These are phyloP conservation scores for Pleurotus salmoneostramineus DNA, from an alignment of 768 basidiomycete genomes.

Conservation along the genomic window DNA sequence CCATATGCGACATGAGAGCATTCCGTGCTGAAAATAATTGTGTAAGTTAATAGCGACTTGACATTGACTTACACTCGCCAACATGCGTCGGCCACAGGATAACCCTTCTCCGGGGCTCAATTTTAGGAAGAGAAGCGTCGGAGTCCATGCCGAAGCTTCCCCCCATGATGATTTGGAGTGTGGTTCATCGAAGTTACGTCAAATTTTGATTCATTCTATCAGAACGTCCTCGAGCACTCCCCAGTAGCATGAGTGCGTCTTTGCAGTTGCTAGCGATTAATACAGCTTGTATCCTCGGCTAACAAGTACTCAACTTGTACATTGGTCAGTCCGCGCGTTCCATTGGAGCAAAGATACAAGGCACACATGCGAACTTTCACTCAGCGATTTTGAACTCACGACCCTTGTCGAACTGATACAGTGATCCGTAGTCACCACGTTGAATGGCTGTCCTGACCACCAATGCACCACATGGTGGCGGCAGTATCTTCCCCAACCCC, in stretches of 20 bases:
- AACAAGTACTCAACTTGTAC: background rate
- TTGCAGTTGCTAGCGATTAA: background rate
- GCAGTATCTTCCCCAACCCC: background rate
- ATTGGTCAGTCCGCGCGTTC: background rate
- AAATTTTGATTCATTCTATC: background rate
- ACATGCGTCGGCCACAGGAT: background rate
- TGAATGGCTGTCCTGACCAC: conserved; percentile 2
- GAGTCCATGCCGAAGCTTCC: background rate
- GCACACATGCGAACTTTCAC: background rate
- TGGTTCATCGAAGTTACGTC: background rate
- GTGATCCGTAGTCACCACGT: conserved; percentile 1
- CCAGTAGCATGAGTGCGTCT: background rate
- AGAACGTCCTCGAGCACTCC: background rate
- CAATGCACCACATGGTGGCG: conserved; percentile 2
- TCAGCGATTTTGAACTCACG: background rate
- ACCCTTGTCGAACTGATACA: background rate
- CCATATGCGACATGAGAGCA: conserved; percentile 41
- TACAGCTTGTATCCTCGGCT: background rate
- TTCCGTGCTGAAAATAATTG: conserved; percentile 40
- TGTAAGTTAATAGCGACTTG: conserved; percentile 18
- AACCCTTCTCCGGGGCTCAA: background rate
- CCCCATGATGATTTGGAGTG: background rate
- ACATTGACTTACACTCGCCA: background rate
- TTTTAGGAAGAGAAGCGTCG: background rate
- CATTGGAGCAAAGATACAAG: background rate